These are phyloP conservation scores for Candida maltosa DNA, from an alignment of 805 yeast species.

Conservation along the genomic window DNA sequence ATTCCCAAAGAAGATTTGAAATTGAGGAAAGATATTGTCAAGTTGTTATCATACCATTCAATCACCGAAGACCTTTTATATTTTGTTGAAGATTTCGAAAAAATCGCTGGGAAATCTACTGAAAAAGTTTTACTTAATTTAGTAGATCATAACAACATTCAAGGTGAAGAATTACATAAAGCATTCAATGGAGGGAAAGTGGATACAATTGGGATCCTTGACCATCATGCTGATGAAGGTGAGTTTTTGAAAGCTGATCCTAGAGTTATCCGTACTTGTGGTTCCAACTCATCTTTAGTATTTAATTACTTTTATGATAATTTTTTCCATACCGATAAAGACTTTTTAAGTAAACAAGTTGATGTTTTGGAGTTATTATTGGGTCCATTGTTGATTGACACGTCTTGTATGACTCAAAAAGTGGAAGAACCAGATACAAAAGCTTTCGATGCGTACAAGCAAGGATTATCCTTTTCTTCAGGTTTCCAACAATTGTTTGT, in stretches of 20 bases:
- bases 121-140: conserved; percentile 52
- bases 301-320: conserved; percentile 54
- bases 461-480: conserved; percentile 9
- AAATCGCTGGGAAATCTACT: conserved; percentile 10
- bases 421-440: conserved; percentile 58
- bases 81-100: conserved; percentile 65
- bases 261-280: conserved; percentile 56
- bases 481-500: too few species aligned
- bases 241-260: conserved; percentile 52
- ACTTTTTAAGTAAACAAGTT: conserved; percentile 14
- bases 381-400: conserved; percentile 76
- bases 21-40: conserved; percentile 68
- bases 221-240: conserved; percentile 81
- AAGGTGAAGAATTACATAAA: conserved; percentile 40
- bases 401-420: conserved; percentile 61
- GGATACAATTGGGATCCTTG: conserved; percentile 59
- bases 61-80: conserved; percentile 50
- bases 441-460: conserved; percentile 39
- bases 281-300: conserved; percentile 80
- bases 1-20: conserved; percentile 63
- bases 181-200: conserved; percentile 7
- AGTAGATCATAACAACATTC: conserved; percentile 82
- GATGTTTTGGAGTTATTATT: conserved; percentile 47
- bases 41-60: conserved; percentile 45
- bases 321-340: conserved; percentile 11